Evolutionary conservation across 2,329 filamentous ascomycete species (phyloP), one percentile per base, ranked within the genome.

Genomic region (Colletotrichum sp.): DNA sequence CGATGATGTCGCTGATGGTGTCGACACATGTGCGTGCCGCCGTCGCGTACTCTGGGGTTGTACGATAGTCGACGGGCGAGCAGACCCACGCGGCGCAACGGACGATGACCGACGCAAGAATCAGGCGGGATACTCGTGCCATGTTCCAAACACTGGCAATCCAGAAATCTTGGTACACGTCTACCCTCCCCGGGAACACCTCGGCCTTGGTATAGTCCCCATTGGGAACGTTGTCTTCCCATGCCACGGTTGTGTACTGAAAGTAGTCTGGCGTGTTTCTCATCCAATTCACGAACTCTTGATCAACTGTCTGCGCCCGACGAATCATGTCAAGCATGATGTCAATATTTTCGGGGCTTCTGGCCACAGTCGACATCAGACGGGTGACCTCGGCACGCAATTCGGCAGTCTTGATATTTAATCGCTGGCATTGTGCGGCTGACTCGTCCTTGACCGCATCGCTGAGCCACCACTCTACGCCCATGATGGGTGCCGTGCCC

Each of bases 1-100:
- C 90, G 69, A 93, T 87, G 48, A 93, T 89, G 78, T 93, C 91
- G 5, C 88, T 87, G 77, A 93, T 90, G 69, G 86, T 86, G 62
- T 91, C 88, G 52, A 86, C 85, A 68, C 88, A 91, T 3, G 86
- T 86, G 48, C 88, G 83, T 18, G 89, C 87, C 6, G 90, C 89
- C 1, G 88, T 88, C 13, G 90, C 90, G 78, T 93, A 93, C 81
- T 93, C 90, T 22, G 90, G 88, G 8, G 91, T 93, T 2, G 91
- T 92, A 57, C 91, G 86, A 80, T 92, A 93, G 81, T 93, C 91
- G 10, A 91, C 87, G 0, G 92, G 91, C 10, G 88, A 85, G 81
- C 90, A 91, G 28, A 90, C 85, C 91, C 91, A 93, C 3, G 92
- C 91, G 8, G 89, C 88, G 79, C 90, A 92, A 8, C 92, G 89